Percentiles rank a stretch among this genome's conserved stretches.
phyloP scores from a whole-genome alignment of 768 basidiomycete species.

The Amanita jacksonii region DNA sequence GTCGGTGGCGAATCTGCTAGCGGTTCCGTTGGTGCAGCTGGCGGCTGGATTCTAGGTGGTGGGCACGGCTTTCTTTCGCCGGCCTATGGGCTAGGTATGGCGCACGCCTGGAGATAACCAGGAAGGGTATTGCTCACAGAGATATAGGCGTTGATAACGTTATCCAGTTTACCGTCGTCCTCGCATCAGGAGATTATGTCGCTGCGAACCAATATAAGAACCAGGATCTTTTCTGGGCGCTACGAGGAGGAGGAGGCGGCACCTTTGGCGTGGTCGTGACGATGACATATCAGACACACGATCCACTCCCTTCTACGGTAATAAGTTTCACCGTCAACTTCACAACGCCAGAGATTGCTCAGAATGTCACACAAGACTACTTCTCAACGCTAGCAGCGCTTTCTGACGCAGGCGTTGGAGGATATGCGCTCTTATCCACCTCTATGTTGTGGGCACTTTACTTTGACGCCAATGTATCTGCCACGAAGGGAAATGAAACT shows the following conservation, averaged over 20 bases:
- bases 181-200: conserved; percentile 29
- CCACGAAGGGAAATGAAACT: not conserved
- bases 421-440: conserved; percentile 11
- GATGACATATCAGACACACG: conserved; percentile 36
- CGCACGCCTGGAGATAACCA: not conserved
- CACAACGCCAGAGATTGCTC: not conserved
- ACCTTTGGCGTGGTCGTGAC: conserved; percentile 40
- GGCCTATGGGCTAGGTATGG: not conserved
- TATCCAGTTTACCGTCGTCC: conserved; percentile 35
- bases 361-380: not conserved
- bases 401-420: not conserved
- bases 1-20: conserved; percentile 33
- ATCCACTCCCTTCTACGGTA: conserved; percentile 22
- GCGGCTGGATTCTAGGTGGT: conserved; percentile 40
- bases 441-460: not conserved
- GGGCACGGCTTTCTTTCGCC: conserved; percentile 15
- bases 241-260: conserved; percentile 21
- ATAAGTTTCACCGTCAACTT: conserved; percentile 8
- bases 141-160: conserved; percentile 34
- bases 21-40: conserved; percentile 38
- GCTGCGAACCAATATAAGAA: conserved; percentile 31
- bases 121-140: not conserved
- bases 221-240: conserved; percentile 36
- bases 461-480: not conserved
- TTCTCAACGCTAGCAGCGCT: not conserved